phyloP scores from a whole-genome alignment of 2,329 filamentous ascomycete genomes.

The Aspergillus uvarum region DNA sequence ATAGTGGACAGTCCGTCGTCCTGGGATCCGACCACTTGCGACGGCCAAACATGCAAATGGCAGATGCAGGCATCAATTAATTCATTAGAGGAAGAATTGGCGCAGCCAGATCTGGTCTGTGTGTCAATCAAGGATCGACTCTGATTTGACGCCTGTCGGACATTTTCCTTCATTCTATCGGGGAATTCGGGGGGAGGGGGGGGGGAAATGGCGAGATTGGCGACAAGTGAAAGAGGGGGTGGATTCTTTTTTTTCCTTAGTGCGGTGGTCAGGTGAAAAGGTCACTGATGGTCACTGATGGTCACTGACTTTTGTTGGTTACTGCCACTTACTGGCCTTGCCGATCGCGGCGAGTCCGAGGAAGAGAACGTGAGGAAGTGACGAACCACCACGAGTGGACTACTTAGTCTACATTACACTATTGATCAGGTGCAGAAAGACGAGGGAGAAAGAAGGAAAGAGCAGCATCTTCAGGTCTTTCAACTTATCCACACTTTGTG shows the following conservation, averaged over 20 bases:
- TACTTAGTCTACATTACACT: no score
- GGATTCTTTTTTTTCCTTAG: background rate
- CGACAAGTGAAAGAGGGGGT: background rate
- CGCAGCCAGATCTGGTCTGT: slow-evolving; percentile 18
- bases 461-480: no score
- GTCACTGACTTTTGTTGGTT: slow-evolving; percentile 5
- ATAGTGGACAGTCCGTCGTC: slow-evolving; percentile 20
- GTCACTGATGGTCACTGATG: slow-evolving; percentile 21
- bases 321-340: background rate
- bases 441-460: no score
- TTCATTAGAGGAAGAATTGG: background rate
- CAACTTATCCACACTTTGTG: no score
- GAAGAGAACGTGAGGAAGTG: background rate
- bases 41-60: slow-evolving; percentile 9
- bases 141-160: slow-evolving; percentile 22
- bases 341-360: slow-evolving; percentile 21
- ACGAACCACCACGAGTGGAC: background rate
- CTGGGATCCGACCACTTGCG: slow-evolving; percentile 12
- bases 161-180: slow-evolving; percentile 10
- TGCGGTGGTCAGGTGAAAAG: slow-evolving; percentile 24
- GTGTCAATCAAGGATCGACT: slow-evolving; percentile 6
- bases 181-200: background rate
- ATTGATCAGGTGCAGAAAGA: no score
- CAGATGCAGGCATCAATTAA: slow-evolving; percentile 15
- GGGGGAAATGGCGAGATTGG: background rate